A percentile compares a stretch with the other conserved stretches of the same genome.
These are phyloP conservation scores for Colletotrichum sp. DNA, from an alignment of 2,329 filamentous ascomycete genomes.

Conservation along the genomic window DNA sequence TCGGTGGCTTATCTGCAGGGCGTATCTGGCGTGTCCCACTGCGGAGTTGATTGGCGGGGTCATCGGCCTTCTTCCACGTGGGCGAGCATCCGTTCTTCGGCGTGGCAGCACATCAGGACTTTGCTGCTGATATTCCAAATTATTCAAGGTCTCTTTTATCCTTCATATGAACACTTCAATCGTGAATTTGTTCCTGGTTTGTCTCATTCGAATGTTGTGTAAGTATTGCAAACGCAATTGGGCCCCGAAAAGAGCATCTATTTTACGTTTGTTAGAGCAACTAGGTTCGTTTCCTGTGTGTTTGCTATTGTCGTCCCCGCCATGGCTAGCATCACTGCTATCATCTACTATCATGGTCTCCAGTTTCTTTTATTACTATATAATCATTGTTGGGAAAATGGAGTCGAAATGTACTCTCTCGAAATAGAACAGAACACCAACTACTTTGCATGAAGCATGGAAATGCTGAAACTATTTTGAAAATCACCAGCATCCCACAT, in stretches of 20 bases:
- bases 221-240: neutral
- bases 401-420: too few species aligned
- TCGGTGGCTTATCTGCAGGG: neutral
- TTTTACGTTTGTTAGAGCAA: neutral
- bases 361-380: neutral
- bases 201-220: neutral
- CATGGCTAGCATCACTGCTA: neutral
- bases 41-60: neutral
- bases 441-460: neutral
- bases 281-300: neutral
- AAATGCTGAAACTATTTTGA: neutral
- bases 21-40: constrained; percentile 9
- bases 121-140: neutral
- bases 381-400: too few species aligned
- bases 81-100: neutral
- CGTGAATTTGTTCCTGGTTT: neutral
- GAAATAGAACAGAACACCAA: neutral
- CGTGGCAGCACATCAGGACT: neutral
- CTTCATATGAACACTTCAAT: neutral
- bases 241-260: too few species aligned
- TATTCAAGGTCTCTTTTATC: rapidly evolving
- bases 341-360: too few species aligned
- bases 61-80: neutral
- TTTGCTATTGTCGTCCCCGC: neutral
- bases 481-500: neutral